Percentiles rank a stretch among this genome's conserved stretches.
Evolutionary conservation across 1,284 basidiomycete genomes (phyloP).

Genomic region (Fistulina hepatica): DNA sequence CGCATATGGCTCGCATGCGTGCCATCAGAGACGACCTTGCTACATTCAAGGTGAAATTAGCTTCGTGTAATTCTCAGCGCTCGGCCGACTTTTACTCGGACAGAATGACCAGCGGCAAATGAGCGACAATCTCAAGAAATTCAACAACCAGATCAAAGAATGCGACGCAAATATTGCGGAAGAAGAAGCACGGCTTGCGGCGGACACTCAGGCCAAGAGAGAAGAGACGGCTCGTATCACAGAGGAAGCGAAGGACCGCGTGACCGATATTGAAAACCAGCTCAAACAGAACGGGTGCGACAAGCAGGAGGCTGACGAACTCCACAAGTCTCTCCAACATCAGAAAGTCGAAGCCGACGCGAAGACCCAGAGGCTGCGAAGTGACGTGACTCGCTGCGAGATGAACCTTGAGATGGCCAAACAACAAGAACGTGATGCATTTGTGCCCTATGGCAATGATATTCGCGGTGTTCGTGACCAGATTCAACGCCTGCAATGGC

Average conservation of each 20-base stretch:
- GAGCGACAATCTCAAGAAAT: slow-evolving; percentile 28
- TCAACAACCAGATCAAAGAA: slow-evolving; percentile 37
- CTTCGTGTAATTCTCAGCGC: slow-evolving; percentile 1
- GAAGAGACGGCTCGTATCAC: slow-evolving; percentile 44
- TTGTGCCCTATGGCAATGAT: slow-evolving; percentile 54
- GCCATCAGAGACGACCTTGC: slow-evolving; percentile 34
- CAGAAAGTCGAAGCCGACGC: not conserved
- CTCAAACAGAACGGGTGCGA: no score
- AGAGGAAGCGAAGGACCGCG: slow-evolving; percentile 29
- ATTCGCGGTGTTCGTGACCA: slow-evolving; percentile 48
- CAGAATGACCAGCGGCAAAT: slow-evolving; percentile 41
- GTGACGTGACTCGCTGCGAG: slow-evolving; percentile 5
- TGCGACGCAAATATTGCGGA: slow-evolving; percentile 42
- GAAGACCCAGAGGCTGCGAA: slow-evolving; percentile 2
- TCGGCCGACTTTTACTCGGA: slow-evolving; percentile 1
- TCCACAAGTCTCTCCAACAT: no score
- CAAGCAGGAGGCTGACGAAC: slow-evolving; percentile 38
- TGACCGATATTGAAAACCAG: slow-evolving; percentile 16
- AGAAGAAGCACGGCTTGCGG: slow-evolving; percentile 45
- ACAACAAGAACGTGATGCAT: slow-evolving; percentile 15
- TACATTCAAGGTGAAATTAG: slow-evolving; percentile 34
- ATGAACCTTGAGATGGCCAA: not conserved
- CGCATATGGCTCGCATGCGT: slow-evolving; percentile 35
- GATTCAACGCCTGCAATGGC: slow-evolving; percentile 53
- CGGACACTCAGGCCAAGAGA: slow-evolving; percentile 48